Conservation (phyloP, 768 basidiomycete species). For the Cantharellus anzutake region DNA sequence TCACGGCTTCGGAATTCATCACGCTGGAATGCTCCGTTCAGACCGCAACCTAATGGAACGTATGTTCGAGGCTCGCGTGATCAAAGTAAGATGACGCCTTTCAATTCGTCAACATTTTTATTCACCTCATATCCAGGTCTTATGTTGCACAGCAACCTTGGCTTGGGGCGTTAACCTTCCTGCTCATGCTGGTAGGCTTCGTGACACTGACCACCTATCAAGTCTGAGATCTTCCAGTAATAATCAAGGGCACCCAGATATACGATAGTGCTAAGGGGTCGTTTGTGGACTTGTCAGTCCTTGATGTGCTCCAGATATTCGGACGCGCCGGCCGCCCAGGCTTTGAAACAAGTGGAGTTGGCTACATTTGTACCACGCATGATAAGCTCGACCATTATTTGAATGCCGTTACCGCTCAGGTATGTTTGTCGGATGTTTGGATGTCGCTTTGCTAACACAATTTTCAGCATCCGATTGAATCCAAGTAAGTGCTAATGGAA, state of each 20-base stretch:
- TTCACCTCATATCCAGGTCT: constrained; percentile 35
- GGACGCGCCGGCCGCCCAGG: constrained; percentile 86
- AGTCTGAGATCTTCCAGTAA: constrained; percentile 26
- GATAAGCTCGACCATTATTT: constrained; percentile 89
- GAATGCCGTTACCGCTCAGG: constrained; percentile 73
- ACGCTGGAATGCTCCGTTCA: constrained; percentile 90
- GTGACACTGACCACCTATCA: neutral
- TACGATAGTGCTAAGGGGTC: constrained; percentile 82
- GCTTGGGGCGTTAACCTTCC: constrained; percentile 99
- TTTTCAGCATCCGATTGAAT: constrained; percentile 79
- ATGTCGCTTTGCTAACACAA: neutral
- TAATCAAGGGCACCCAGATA: constrained; percentile 95
- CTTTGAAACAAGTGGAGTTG: constrained; percentile 81
- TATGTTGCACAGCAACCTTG: constrained; percentile 94
- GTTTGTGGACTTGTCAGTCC: constrained; percentile 80
- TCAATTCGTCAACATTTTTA: neutral
- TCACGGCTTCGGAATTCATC: constrained; percentile 88
- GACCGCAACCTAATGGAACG: constrained; percentile 92
- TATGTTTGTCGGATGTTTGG: constrained; percentile 15
- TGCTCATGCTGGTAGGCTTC: constrained; percentile 67
- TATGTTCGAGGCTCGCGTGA: constrained; percentile 76
- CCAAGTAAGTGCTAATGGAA: constrained; percentile 37
- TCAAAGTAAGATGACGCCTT: constrained; percentile 42
- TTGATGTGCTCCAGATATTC: constrained; percentile 95
- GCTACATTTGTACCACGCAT: constrained; percentile 87